Conservation (phyloP, 805 yeast species). For the Hemisphaericaspora nanyangensis region DNA sequence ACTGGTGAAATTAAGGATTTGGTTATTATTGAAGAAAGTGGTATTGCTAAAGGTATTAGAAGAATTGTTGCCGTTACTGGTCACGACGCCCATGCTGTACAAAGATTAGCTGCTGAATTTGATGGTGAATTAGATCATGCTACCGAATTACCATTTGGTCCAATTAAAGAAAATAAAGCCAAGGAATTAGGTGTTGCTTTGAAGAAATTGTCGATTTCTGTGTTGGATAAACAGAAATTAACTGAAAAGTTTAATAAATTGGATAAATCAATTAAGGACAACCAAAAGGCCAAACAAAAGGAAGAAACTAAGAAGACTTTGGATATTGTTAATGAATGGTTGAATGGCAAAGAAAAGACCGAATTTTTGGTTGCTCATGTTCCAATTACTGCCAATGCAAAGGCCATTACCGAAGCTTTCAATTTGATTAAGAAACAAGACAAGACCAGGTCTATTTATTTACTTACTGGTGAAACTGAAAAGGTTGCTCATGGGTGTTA, state of each 20-base stretch:
- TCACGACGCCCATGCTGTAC: constrained; percentile 83
- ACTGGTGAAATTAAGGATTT: constrained; percentile 92
- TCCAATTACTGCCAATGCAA: constrained; percentile 76
- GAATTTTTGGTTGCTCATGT: constrained; percentile 68
- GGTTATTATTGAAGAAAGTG: constrained; percentile 88
- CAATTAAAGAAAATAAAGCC: constrained; percentile 73
- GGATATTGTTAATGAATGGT: constrained; percentile 71
- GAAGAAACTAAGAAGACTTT: constrained; percentile 78
- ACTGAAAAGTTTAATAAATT: constrained; percentile 70
- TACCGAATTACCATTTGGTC: constrained; percentile 64
- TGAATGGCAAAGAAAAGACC: constrained; percentile 45
- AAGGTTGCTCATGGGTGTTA: constrained; percentile 96
- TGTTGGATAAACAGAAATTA: constrained; percentile 71
- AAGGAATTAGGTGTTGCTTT: constrained; percentile 82
- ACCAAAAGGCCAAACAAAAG: constrained; percentile 81
- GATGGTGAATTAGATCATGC: constrained; percentile 56
- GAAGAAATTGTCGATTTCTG: constrained; percentile 79
- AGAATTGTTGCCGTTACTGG: constrained; percentile 98
- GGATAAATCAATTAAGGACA: constrained; percentile 86
- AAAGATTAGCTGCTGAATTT: constrained; percentile 75
- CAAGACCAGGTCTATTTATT: constrained; percentile 70
- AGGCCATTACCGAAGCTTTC: constrained; percentile 91
- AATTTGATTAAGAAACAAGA: constrained; percentile 74
- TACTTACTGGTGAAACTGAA: constrained; percentile 67
- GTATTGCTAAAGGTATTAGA: constrained; percentile 98